These are phyloP conservation scores for Hypsizygus ulmarius DNA, from an alignment of 1,284 basidiomycete species.

Conservation along the genomic window DNA sequence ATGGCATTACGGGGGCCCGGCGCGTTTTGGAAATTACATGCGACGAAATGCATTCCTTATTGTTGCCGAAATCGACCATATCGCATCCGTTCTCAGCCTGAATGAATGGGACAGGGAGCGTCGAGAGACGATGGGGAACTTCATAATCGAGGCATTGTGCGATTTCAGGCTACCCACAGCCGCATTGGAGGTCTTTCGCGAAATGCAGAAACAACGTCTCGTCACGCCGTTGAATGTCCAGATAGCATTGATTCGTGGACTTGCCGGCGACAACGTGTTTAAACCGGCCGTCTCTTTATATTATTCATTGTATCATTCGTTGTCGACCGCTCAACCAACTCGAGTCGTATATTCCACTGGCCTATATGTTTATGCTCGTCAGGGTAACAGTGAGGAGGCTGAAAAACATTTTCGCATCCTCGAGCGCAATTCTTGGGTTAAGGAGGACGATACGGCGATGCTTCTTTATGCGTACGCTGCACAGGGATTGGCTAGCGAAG, in stretches of 20 bases:
- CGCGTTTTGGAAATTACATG: slow-evolving; percentile 27
- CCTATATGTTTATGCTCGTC: slow-evolving; percentile 48
- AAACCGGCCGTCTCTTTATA: slow-evolving; percentile 46
- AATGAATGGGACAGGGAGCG: slow-evolving; percentile 26
- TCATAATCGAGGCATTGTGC: slow-evolving; percentile 42
- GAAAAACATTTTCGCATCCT: slow-evolving; percentile 44
- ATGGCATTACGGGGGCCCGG: slow-evolving; percentile 1
- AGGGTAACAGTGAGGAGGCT: slow-evolving; percentile 46
- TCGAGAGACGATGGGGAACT: slow-evolving; percentile 32
- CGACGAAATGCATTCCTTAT: slow-evolving; percentile 31
- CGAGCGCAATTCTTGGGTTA: slow-evolving; percentile 26
- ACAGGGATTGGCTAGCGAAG: slow-evolving; percentile 39
- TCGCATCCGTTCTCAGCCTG: slow-evolving; percentile 32
- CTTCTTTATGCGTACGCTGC: slow-evolving; percentile 56
- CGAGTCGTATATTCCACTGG: slow-evolving; percentile 41
- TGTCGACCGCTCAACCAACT: slow-evolving; percentile 20
- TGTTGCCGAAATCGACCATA: slow-evolving; percentile 35
- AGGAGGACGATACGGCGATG: slow-evolving; percentile 36
- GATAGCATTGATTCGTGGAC: slow-evolving; percentile 40
- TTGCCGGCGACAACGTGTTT: slow-evolving; percentile 41
- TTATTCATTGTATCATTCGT: slow-evolving; percentile 34
- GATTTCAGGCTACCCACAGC: slow-evolving; percentile 31
- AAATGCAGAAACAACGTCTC: slow-evolving; percentile 39
- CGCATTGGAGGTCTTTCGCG: slow-evolving; percentile 43
- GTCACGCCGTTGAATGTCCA: slow-evolving; percentile 27